Percentiles rank a stretch among this genome's conserved stretches.
These are phyloP conservation scores for Cucurbita maxima DNA, from an alignment of 306 rosid species.

Conservation along the genomic window DNA sequence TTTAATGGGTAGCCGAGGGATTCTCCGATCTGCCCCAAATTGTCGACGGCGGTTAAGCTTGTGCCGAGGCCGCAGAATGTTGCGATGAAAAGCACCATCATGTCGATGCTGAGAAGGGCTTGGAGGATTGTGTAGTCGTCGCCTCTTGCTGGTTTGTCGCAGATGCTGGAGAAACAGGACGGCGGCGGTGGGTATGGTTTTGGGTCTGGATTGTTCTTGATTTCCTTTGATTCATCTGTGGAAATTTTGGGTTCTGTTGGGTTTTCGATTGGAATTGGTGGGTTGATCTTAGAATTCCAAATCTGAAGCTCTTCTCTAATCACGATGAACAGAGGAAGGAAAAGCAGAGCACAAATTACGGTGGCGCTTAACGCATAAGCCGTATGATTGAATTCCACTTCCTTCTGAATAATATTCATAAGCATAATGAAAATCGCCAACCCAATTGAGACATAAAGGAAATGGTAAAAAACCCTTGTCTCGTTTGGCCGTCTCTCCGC, in stretches of 20 bases:
- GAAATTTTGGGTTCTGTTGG: not conserved
- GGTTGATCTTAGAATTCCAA: slow-evolving; percentile 4
- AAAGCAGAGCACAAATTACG: slow-evolving; percentile 11
- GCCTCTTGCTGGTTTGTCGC: slow-evolving; percentile 13
- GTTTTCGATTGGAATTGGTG: not conserved
- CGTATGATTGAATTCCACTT: slow-evolving; percentile 5
- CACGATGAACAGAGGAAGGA: slow-evolving; percentile 18
- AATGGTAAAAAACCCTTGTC: slow-evolving; percentile 20
- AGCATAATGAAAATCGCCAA: slow-evolving; percentile 28
- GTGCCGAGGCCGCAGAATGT: slow-evolving; percentile 27
- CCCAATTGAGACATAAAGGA: slow-evolving; percentile 25
- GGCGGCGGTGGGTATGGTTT: not conserved
- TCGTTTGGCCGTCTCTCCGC: slow-evolving; percentile 16
- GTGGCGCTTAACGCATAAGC: slow-evolving; percentile 20
- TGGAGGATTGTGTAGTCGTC: slow-evolving; percentile 38
- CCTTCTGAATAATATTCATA: slow-evolving; percentile 15
- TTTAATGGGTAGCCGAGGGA: slow-evolving; percentile 21
- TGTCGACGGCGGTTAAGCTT: slow-evolving; percentile 33
- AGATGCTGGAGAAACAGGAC: not conserved
- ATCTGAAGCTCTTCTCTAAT: slow-evolving; percentile 15
- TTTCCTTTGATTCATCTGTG: not conserved
- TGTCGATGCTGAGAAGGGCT: slow-evolving; percentile 26
- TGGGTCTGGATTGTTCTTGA: not conserved
- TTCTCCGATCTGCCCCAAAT: slow-evolving; percentile 42
- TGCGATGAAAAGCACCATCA: slow-evolving; percentile 24